Base-by-base conservation (phyloP, 202 grass and related monocot species). In the Bolboschoenoplectus hybrid region DNA sequence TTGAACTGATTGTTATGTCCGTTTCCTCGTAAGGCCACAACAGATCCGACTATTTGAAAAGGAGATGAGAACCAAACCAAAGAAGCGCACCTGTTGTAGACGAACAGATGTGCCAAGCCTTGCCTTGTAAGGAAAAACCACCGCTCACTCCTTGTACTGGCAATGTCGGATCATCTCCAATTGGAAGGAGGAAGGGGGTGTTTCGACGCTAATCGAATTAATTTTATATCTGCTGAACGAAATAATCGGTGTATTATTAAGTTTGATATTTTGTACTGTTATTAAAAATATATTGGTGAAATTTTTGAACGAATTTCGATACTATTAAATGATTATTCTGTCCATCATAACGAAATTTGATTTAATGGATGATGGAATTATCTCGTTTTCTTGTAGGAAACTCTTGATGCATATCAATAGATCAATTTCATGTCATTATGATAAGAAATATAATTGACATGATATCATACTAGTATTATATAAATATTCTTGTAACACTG, bases 71-170 rank as follows among this genome's bases (percentile, higher is more conserved):
- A 14, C 47, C 16, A 38, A 67, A 82, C 44, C 13, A 47, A 16
- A 74, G 1, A 47, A 26, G 12, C 26, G 49, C 13, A 57, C 58
- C 2, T 39, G 50, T 56, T 78, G 2, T 39, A 17, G 73, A 77
- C 49, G 16, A 50, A 77, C 73, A 53, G 12, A 75, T 0, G 73
- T 12, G 51, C 32, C 14, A 79, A 79, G 52, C 12, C 14, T 56
- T 79, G 51, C 74, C 74, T 79, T 79, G 51, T 79, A 79, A 79
- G 74, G 8, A 79, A 40, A 57, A 79, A 79, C 16, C 51, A 79
- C 74, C 74, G 57, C 14, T 10, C 5, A 75, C 10, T 26, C 26
- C 26, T 38, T 53, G 20, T 57, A 57, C 40, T 39, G 5, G 20
- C 1, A 74, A 51, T 51, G 32, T 14, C 47, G 4, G 19, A 74